These are phyloP conservation scores for Suhomyces pyralidae DNA, from an alignment of 805 yeast species.

Conservation along the genomic window DNA sequence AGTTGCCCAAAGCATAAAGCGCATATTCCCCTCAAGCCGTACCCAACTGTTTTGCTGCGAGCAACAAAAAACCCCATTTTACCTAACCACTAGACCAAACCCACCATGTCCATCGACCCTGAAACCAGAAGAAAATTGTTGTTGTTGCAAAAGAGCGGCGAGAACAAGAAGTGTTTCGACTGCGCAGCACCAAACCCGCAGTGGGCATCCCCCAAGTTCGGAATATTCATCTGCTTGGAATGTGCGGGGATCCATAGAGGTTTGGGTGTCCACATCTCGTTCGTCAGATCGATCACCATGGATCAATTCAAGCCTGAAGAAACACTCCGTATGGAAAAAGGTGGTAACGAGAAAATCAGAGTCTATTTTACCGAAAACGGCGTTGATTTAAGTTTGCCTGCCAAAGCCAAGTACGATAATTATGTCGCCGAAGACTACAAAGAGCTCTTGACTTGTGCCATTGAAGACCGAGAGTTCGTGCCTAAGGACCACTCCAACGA, in stretches of 20 bases:
- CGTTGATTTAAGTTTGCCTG: constrained; percentile 58
- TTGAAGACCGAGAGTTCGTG: constrained; percentile 69
- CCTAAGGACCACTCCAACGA: constrained; percentile 60
- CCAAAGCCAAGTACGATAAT: constrained; percentile 78
- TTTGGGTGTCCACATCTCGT: constrained; percentile 93
- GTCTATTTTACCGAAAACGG: constrained; percentile 72
- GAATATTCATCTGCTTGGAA: constrained; percentile 93
- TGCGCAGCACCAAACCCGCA: constrained; percentile 96
- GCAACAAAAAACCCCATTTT: not conserved
- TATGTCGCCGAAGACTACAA: constrained; percentile 94
- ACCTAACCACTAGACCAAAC: not conserved
- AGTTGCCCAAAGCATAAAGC: not conserved
- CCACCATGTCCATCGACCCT: constrained; percentile 77
- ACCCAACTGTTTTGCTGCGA: not conserved
- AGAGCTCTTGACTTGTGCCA: constrained; percentile 67
- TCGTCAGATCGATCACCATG: constrained; percentile 96
- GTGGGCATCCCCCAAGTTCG: constrained; percentile 99
- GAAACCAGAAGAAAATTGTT: constrained; percentile 78
- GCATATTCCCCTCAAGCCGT: not conserved
- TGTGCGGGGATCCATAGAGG: constrained; percentile 98
- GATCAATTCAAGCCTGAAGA: constrained; percentile 97
- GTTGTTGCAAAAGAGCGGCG: constrained; percentile 76
- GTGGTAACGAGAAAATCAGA: constrained; percentile 81
- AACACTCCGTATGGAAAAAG: constrained; percentile 83
- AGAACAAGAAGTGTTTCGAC: constrained; percentile 87